A percentile compares a stretch with the other conserved stretches of the same genome.
Evolutionary conservation across 805 yeast species (phyloP).

Genomic region (Cyberlindnera bimundalis): DNA sequence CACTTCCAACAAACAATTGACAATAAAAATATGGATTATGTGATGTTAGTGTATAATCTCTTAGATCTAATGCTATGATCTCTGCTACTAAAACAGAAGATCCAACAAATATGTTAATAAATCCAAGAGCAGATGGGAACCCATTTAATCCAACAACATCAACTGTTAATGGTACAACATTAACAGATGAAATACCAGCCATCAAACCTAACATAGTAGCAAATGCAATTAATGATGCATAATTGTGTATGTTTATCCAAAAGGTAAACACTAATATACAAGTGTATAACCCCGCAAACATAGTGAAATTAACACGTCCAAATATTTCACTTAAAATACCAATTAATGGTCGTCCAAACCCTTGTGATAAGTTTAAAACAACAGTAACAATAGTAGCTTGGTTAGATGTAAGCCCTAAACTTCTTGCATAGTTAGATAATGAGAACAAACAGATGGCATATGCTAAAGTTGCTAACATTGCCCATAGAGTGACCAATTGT

Average conservation of each 20-base stretch:
- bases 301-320: slow-evolving; percentile 47
- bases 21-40: slow-evolving; percentile 51
- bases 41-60: slow-evolving; percentile 24
- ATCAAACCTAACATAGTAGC: slow-evolving; percentile 41
- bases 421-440: slow-evolving; percentile 42
- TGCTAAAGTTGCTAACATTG: slow-evolving; percentile 34
- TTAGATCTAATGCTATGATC: slow-evolving; percentile 50
- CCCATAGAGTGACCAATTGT: slow-evolving; percentile 36
- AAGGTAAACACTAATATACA: slow-evolving; percentile 40
- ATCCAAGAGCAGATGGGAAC: slow-evolving; percentile 39
- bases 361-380: slow-evolving; percentile 43
- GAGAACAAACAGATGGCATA: slow-evolving; percentile 46
- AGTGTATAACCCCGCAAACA: slow-evolving; percentile 33
- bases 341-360: slow-evolving; percentile 46
- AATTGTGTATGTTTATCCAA: slow-evolving; percentile 47
- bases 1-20: slow-evolving; percentile 56
- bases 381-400: slow-evolving; percentile 46
- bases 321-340: slow-evolving; percentile 42
- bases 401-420: slow-evolving; percentile 42
- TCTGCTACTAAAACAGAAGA: slow-evolving; percentile 44
- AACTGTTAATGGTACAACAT: slow-evolving; percentile 36
- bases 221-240: slow-evolving; percentile 38
- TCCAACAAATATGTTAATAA: slow-evolving; percentile 31
- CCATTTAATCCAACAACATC: slow-evolving; percentile 37
- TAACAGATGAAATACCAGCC: slow-evolving; percentile 44